Conservation (phyloP, 2,329 filamentous ascomycete species). For the Fusarium siculi region DNA sequence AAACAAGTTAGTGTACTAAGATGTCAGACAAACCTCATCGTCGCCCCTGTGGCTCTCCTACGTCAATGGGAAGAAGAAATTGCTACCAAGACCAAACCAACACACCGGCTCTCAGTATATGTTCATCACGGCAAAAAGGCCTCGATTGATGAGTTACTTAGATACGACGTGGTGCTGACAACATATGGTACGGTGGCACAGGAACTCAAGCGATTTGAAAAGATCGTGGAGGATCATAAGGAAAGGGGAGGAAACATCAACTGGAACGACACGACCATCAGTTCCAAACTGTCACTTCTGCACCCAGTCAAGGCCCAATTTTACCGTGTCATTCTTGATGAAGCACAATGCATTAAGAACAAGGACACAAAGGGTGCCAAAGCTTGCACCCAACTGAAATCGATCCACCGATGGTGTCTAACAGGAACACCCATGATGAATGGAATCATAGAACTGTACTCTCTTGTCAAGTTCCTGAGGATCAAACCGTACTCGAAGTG, state of each 20-base stretch:
- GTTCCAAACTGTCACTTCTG: constrained; percentile 65
- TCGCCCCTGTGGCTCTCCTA: constrained; percentile 82
- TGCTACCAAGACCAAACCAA: constrained; percentile 69
- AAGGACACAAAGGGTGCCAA: constrained; percentile 76
- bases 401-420: constrained; percentile 81
- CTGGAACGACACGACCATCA: constrained; percentile 50
- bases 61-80: constrained; percentile 90
- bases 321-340: constrained; percentile 85
- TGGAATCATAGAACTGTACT: constrained; percentile 78
- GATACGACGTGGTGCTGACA: constrained; percentile 83
- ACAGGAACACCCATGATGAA: constrained; percentile 94
- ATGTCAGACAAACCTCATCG: constrained; percentile 80
- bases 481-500: constrained; percentile 79
- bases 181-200: constrained; percentile 80
- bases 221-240: constrained; percentile 57
- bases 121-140: constrained; percentile 77
- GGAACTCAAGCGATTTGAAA: constrained; percentile 71
- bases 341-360: constrained; percentile 87
- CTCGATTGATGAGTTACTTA: constrained; percentile 67
- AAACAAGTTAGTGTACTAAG: constrained; percentile 35
- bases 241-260: constrained; percentile 52
- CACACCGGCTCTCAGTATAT: constrained; percentile 70
- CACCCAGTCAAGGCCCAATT: constrained; percentile 71
- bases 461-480: constrained; percentile 78
- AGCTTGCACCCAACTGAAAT: constrained; percentile 72